Evolutionary conservation across 2,329 filamentous ascomycete genomes (phyloP), one percentile per base, ranked within the genome.

Genomic region (Venturia aucupariae): DNA sequence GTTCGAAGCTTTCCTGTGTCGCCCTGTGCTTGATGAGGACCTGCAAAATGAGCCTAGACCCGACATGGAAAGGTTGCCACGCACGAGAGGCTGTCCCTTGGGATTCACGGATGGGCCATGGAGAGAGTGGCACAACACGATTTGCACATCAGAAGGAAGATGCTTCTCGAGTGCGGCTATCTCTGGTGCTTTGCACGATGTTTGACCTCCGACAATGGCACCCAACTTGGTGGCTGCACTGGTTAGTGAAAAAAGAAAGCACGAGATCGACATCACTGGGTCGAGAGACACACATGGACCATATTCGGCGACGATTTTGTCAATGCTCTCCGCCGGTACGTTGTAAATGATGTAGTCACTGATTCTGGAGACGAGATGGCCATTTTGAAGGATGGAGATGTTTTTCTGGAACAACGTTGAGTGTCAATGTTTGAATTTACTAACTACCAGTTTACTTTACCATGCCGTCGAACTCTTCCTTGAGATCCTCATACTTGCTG

Each of bases 311-410:
- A 97, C 94, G 71, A 97, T 90, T 69, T 83, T 84, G 74, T 91
- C 89, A 76, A 99, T 96, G 69, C 88, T 85, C 71, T 92, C 91
- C 67, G 94, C 94, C 78, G 97, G 93, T 76, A 99, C 94, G 77
- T 90, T 96, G 83, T 99, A 99, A 75, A 99, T 92, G 79, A 97
- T 96, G 77, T 92, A 97, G 82, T 97, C 93, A 87, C 92, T 97
- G 77, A 88, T 87, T 78, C 94, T 87, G 71, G 94, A 97, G 71
- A 99, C 94, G 75, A 93, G 84, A 79, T 97, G 92, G 71, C 95
- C 95, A 84, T 96, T 96, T 75, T 86, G 87, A 75, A 93, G 86
- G 72, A 99, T 94, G 77, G 90, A 87, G 81, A 99, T 80, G 71
- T 79, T 81, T 67, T 84, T 87, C 93, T 92, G 86, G 79, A 79